A percentile compares a stretch with the other conserved stretches of the same genome.
Conservation (phyloP, 2,329 filamentous ascomycete genomes). For the Hirsutella minnesotensis region DNA sequence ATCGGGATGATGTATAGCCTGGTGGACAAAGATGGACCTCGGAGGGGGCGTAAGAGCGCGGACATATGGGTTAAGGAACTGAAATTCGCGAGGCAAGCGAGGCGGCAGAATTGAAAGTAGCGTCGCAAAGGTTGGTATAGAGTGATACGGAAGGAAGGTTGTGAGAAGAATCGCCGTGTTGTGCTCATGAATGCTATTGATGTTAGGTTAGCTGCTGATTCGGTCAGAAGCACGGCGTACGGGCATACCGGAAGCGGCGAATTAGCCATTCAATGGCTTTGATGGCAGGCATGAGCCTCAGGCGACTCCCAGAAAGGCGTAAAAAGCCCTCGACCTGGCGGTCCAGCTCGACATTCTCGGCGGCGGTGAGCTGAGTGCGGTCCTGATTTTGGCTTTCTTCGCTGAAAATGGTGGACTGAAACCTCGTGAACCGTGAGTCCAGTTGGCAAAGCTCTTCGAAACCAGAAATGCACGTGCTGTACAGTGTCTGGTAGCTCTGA, state of each 20-base stretch:
- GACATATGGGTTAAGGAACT: conserved; percentile 79
- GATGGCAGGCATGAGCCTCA: conserved; percentile 77
- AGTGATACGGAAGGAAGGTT: conserved; percentile 88
- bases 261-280: conserved; percentile 94
- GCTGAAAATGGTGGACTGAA: conserved; percentile 74
- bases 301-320: conserved; percentile 59
- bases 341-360: conserved; percentile 75
- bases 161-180: conserved; percentile 70
- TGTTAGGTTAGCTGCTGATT: background rate
- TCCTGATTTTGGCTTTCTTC: conserved; percentile 87
- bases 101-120: conserved; percentile 75
- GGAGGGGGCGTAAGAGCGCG: conserved; percentile 65
- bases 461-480: conserved; percentile 74
- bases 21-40: conserved; percentile 70
- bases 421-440: conserved; percentile 66
- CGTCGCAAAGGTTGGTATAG: conserved; percentile 71
- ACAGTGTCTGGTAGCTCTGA: conserved; percentile 85
- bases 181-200: conserved; percentile 70
- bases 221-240: background rate
- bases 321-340: conserved; percentile 71
- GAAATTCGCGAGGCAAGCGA: conserved; percentile 63
- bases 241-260: conserved; percentile 64
- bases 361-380: conserved; percentile 67
- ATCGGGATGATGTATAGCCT: conserved; percentile 63
- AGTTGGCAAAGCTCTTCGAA: conserved; percentile 86